Base-by-base conservation (phyloP, 1,139 yeast species). In the Meyerozyma carpophila region DNA sequence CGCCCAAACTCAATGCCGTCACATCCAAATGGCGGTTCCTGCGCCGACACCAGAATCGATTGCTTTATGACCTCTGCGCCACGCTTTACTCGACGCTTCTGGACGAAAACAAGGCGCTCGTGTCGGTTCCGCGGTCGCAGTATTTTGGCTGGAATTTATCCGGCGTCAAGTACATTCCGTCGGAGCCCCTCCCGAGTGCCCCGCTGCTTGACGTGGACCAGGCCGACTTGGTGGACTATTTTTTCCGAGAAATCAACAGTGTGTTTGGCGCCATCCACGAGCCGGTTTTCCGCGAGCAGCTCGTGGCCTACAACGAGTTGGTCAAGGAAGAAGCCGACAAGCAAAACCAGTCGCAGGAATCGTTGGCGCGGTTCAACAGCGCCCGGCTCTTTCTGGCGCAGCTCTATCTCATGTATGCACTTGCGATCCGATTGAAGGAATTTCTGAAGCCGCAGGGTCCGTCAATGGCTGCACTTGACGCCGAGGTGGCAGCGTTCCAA, bases 111-210 rank as follows among this genome's bases (percentile, higher is more conserved):
- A 62, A 65, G 43, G 54, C 59, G 32, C 58, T 65, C 36, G 71
- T 80, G 5, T 56, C 64, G 4, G 53, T 77, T 10, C 88, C 88
- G 4, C 59, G 87, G 45, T 63, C 70, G 16, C 87, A 82, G 54
- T 76, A 70, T 48, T 82, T 79, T 53, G 86, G 84, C 13, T 82
- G 86, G 86, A 82, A 82, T 55, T 66, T 81, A 77, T 69, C 78
- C 32, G 86, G 87, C 1, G 71, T 71, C 18, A 75, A 74, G 50
- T 82, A 77, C 53, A 52, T 79, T 16, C 59, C 60, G 24, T 63
- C 70, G 6, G 73, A 73, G 36, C 58, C 58, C 7, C 57, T 76
- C 18, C 77, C 79, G 55, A 27, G 26, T 44, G 16, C 8, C 40
- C 45, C 31, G 20, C 52, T 13, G 14, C 21, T 44, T 21, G 51